Evolutionary conservation across 23 red algal species (phyloP).

Genomic region (Pyropia haitanensis): DNA sequence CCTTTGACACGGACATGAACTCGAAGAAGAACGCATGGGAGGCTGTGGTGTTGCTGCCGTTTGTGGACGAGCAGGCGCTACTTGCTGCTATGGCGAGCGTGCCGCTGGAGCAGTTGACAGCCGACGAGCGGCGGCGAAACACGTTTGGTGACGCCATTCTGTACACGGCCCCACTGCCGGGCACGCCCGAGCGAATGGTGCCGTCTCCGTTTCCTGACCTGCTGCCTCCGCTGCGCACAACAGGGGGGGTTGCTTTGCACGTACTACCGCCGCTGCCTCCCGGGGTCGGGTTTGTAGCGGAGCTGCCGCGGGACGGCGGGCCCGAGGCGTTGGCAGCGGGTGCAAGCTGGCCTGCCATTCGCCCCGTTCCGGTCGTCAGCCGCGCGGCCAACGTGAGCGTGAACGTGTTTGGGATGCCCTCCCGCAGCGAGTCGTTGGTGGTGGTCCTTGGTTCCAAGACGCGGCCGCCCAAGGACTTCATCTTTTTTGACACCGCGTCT

Average conservation of each 20-base stretch:
- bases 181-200: background rate
- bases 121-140: slow-evolving; percentile 43
- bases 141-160: slow-evolving; percentile 21
- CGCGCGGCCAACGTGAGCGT: slow-evolving; percentile 34
- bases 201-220: slow-evolving; percentile 47
- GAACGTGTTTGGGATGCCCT: slow-evolving; percentile 75
- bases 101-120: slow-evolving; percentile 14
- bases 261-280: too few species aligned
- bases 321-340: background rate
- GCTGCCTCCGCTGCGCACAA: slow-evolving; percentile 14
- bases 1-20: slow-evolving; percentile 83
- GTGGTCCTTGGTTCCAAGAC: background rate
- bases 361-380: slow-evolving; percentile 1
- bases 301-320: slow-evolving; percentile 2
- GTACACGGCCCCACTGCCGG: slow-evolving; percentile 8
- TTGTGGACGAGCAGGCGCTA: slow-evolving; percentile 72
- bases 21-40: slow-evolving; percentile 94
- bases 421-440: slow-evolving; percentile 54
- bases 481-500: background rate
- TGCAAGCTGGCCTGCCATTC: slow-evolving; percentile 31
- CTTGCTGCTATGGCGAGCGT: slow-evolving; percentile 38
- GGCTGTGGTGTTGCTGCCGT: slow-evolving; percentile 88
- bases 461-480: background rate
- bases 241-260: too few species aligned
- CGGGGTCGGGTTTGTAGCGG: slow-evolving; percentile 13